Percentiles rank a stretch among this genome's conserved stretches.
Conservation (phyloP, 176 grass and related monocot species). For the Zea luxurians region DNA sequence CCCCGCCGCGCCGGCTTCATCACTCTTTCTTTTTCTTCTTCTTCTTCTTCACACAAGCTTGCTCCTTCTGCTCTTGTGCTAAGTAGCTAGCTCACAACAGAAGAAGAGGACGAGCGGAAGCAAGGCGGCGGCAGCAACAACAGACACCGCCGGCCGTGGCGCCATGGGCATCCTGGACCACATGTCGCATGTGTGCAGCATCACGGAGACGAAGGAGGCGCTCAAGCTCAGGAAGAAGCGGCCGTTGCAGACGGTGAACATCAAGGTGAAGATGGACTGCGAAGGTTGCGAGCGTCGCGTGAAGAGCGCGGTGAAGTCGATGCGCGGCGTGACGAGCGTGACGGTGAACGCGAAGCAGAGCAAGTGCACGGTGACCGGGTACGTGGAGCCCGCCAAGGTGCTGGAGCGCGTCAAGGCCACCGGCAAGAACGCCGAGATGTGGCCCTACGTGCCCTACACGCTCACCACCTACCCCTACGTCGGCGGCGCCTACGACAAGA, state of each 20-base stretch:
- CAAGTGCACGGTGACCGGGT: background rate
- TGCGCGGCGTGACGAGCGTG: background rate
- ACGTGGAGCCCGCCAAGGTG: background rate
- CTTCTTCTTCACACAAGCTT: too few relatives aligned
- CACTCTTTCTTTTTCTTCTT: too few relatives aligned
- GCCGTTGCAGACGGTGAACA: background rate
- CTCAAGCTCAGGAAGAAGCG: background rate
- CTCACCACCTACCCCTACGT: background rate
- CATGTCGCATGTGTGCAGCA: background rate
- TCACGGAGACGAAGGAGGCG: background rate
- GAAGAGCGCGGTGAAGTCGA: background rate
- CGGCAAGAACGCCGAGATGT: background rate
- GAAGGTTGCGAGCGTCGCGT: background rate
- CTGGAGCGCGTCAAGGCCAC: background rate
- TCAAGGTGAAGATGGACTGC: constrained; percentile 3
- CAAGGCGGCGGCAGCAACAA: background rate
- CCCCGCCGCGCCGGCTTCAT: too few relatives aligned
- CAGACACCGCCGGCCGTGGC: background rate
- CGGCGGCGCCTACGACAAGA: constrained; percentile 2
- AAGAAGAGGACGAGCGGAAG: too few relatives aligned
- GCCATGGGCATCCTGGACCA: background rate
- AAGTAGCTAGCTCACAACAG: too few relatives aligned
- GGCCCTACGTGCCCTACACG: background rate
- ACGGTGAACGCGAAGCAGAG: background rate
- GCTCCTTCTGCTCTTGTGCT: too few relatives aligned